A percentile compares a stretch with the other conserved stretches of the same genome.
Conservation (phyloP, 805 yeast species). For the Suhomyces xylopsoci region DNA sequence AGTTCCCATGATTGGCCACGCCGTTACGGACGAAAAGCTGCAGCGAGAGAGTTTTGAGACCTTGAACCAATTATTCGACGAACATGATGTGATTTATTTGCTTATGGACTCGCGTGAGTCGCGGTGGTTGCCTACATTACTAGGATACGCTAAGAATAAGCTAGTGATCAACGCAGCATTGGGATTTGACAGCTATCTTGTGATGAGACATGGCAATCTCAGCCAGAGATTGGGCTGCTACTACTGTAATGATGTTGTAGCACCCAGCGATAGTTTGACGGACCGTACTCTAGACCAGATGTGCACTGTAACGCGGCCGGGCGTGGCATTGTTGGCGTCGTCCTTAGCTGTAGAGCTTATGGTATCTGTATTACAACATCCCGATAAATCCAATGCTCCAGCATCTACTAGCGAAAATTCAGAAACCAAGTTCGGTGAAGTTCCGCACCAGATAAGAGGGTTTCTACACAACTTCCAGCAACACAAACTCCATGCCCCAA, state of each 20-base stretch:
- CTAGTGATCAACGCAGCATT: constrained; percentile 87
- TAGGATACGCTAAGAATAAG: constrained; percentile 65
- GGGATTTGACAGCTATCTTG: constrained; percentile 91
- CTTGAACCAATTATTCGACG: constrained; percentile 51
- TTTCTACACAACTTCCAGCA: constrained; percentile 66
- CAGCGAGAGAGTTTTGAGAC: constrained; percentile 50
- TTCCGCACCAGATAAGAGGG: constrained; percentile 92
- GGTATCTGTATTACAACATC: constrained; percentile 71
- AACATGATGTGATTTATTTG: constrained; percentile 75
- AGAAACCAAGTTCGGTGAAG: constrained; percentile 50
- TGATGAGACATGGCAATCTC: constrained; percentile 82
- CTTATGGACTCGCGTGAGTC: constrained; percentile 94
- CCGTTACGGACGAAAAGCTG: constrained; percentile 53
- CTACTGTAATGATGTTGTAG: constrained; percentile 93
- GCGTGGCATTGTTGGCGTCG: constrained; percentile 86
- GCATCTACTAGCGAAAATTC: constrained; percentile 29
- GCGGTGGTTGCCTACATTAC: constrained; percentile 93
- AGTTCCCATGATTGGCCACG: constrained; percentile 97
- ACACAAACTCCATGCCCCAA: constrained; percentile 64
- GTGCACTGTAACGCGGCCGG: constrained; percentile 98
- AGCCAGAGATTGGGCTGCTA: constrained; percentile 70
- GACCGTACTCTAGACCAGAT: constrained; percentile 93
- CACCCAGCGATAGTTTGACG: constrained; percentile 84
- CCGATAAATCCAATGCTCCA: constrained; percentile 45
- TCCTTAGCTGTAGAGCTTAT: constrained; percentile 82